phyloP scores from a whole-genome alignment of 148 eudicot species.

The Polygonum aviculare region DNA sequence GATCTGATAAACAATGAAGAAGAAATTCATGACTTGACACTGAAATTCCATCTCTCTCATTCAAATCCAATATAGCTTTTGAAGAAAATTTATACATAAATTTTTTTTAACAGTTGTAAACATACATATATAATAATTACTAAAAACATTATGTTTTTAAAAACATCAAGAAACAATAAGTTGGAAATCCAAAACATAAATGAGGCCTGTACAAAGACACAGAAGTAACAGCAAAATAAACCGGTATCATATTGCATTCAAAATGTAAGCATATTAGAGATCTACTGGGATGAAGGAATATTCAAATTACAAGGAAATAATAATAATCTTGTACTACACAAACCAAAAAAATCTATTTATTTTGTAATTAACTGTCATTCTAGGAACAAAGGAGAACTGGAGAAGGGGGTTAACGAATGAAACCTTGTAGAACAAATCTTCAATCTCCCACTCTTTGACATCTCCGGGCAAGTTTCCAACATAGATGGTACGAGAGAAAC shows the following conservation, averaged over 20 bases:
- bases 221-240: neutral
- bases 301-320: too few relatives aligned
- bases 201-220: neutral
- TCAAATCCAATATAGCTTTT: neutral
- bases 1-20: neutral
- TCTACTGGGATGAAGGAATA: neutral
- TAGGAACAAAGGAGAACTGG: neutral
- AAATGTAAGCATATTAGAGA: neutral
- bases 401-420: conserved; percentile 1
- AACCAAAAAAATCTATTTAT: neutral
- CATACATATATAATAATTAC: too few relatives aligned
- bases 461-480: conserved; percentile 96
- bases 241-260: neutral
- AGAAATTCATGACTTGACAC: neutral
- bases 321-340: neutral
- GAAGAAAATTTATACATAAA: too few relatives aligned
- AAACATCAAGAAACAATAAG: neutral
- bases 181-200: neutral
- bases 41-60: neutral
- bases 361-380: neutral
- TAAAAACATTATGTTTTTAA: too few relatives aligned
- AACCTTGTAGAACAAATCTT: conserved; percentile 96
- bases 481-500: conserved; percentile 85
- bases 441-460: conserved; percentile 78
- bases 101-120: too few relatives aligned